Evolutionary conservation across 139 green algal species (phyloP), one percentile per base, ranked within the genome.

Genomic region (Axilococcus clingmanii): DNA sequence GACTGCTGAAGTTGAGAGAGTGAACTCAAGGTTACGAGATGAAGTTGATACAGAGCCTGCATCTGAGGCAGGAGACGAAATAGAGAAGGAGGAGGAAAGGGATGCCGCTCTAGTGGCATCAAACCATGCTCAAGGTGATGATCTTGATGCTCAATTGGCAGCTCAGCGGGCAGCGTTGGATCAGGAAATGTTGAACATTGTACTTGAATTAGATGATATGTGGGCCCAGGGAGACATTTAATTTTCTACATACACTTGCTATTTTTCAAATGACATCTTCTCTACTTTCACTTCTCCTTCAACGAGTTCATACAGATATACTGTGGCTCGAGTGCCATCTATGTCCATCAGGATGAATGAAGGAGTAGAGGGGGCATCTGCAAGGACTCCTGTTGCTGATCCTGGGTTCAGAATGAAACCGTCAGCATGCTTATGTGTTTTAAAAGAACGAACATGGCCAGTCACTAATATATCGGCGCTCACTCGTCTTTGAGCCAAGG

Each of bases 341-440:
- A 97, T 65, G 53, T 97, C 89, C 82, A 97, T 90, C 5, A 97
- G 80, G 22, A 93, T 80, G 68, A 97, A 97, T 67, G 69, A 87
- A 32, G 89, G 89, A 12, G 64, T 63, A 14, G 77, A 63, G 0
- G 61, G 16, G 0, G 15, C 14, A 12, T 36, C 52, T 15, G 69
- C 32, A 28, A 43, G 70, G 59, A 66, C 79, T 66, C 91, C 91
- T 1, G 88, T 98, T 2, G 89, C 91, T 11, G 83, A 95, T 3
- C 91, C 91, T 1, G 89, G 84, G 54, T 89, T 96, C 46, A 98
- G 85, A 11, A 97, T 68, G 14, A 74, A 65, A 29, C 80, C 74
- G 25, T 94, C 84, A 9, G 17, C 22, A 29, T 79, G 65, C 16
- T 80, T 75, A 7, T 79, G 67, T 1, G 79, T 74, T 75, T 83